Conservation (phyloP, 768 basidiomycete genomes). For the Russula olivacea region DNA sequence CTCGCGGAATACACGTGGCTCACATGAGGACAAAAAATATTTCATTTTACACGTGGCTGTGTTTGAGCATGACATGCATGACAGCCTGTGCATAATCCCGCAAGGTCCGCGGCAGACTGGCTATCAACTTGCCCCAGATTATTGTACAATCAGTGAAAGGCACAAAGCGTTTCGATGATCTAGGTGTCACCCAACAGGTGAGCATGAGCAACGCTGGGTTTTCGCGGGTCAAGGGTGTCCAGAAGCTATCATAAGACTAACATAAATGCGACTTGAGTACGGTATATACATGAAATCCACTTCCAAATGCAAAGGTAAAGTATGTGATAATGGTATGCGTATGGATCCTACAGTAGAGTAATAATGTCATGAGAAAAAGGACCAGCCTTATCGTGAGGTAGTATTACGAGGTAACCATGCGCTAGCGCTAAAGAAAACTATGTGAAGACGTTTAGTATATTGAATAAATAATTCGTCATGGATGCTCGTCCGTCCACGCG, state of each 20-base stretch:
- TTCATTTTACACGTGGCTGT: background rate
- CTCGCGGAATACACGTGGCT: slow-evolving; percentile 1
- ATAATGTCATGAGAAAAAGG: background rate
- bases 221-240: background rate
- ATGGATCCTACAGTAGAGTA: background rate
- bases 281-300: background rate
- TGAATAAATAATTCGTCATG: background rate
- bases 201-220: slow-evolving; percentile 15
- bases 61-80: background rate
- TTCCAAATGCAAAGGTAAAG: background rate
- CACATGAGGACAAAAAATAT: background rate
- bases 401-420: background rate
- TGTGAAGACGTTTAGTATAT: background rate
- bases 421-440: background rate
- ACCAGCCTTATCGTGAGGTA: background rate
- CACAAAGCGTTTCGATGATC: background rate
- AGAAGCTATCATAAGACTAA: background rate
- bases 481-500: background rate
- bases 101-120: slow-evolving; percentile 16
- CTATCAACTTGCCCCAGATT: background rate
- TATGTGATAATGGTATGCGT: background rate
- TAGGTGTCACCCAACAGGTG: background rate
- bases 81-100: background rate
- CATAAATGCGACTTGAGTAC: background rate
- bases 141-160: background rate